Conservation (phyloP, 805 yeast species). For the Peterozyma toletana region DNA sequence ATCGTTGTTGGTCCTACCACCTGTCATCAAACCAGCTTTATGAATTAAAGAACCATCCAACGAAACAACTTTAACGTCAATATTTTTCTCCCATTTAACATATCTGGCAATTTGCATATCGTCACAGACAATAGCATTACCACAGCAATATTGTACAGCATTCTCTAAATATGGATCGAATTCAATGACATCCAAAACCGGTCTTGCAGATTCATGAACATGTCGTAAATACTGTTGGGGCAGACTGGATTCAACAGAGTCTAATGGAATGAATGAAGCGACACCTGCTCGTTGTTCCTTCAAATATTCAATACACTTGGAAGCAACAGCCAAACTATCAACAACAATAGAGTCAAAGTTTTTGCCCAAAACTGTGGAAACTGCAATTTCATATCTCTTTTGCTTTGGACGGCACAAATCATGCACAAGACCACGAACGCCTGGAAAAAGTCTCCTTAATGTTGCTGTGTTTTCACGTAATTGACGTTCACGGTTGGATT, state of each 20-base stretch:
- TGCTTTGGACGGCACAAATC: conserved; percentile 77
- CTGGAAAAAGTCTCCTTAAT: conserved; percentile 70
- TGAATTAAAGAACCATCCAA: conserved; percentile 81
- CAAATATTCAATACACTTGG: conserved; percentile 67
- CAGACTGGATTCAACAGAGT: conserved; percentile 55
- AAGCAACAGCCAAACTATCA: conserved; percentile 65
- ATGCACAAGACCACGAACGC: conserved; percentile 74
- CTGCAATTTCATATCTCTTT: conserved; percentile 64
- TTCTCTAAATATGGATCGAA: conserved; percentile 62
- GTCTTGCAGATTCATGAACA: conserved; percentile 46
- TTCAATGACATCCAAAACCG: conserved; percentile 69
- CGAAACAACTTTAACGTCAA: conserved; percentile 65
- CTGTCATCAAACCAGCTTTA: conserved; percentile 86
- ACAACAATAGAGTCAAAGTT: conserved; percentile 81
- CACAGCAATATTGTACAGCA: conserved; percentile 76
- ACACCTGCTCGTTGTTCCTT: conserved; percentile 82
- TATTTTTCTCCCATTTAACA: conserved; percentile 58
- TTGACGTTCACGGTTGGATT: conserved; percentile 59
- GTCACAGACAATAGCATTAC: conserved; percentile 75
- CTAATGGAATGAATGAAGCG: conserved; percentile 85
- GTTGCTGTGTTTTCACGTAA: conserved; percentile 67
- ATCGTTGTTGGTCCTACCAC: conserved; percentile 60
- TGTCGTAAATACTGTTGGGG: conserved; percentile 49
- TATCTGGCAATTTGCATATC: conserved; percentile 57
- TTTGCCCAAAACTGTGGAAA: conserved; percentile 71